Evolutionary conservation across 1,284 basidiomycete genomes (phyloP).

Genomic region (Apiotrichum sp.): DNA sequence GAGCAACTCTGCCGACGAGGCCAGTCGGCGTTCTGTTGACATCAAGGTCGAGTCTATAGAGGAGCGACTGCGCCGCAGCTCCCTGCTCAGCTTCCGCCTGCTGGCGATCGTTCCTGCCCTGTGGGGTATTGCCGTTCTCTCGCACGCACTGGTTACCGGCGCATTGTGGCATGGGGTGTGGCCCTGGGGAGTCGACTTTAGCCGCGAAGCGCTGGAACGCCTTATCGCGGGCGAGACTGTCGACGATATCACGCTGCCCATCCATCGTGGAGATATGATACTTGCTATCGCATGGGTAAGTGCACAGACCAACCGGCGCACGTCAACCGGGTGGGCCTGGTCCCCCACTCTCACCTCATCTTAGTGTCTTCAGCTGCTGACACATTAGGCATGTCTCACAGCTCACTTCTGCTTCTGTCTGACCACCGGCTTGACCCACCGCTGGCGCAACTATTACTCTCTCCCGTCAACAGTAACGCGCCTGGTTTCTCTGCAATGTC

Average conservation of each 20-base stretch:
- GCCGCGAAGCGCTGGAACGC: constrained; percentile 35
- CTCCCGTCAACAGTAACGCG: constrained; percentile 46
- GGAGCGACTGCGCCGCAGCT: constrained; percentile 24
- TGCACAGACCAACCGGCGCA: background rate
- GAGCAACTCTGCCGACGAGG: constrained; percentile 12
- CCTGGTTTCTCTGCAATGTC: constrained; percentile 47
- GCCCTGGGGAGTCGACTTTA: constrained; percentile 42
- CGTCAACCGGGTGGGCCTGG: too few species aligned
- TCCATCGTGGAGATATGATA: constrained; percentile 33
- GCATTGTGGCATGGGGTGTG: constrained; percentile 36
- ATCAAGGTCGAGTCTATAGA: constrained; percentile 21
- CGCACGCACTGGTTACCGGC: constrained; percentile 28
- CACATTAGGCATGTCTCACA: constrained; percentile 39
- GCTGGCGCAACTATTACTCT: constrained; percentile 48
- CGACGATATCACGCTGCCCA: constrained; percentile 20
- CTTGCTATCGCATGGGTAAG: constrained; percentile 40
- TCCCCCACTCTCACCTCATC: too few species aligned
- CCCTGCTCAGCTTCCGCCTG: constrained; percentile 29
- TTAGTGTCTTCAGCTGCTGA: background rate
- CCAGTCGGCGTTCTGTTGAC: constrained; percentile 3
- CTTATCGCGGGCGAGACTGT: constrained; percentile 22
- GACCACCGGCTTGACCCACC: constrained; percentile 46
- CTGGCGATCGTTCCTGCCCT: constrained; percentile 38
- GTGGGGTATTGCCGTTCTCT: constrained; percentile 36
- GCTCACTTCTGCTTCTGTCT: constrained; percentile 47